A percentile compares a stretch with the other conserved stretches of the same genome.
Conservation (phyloP, 371 early-diverging fungal genomes). For the Apophysomyces elegans region DNA sequence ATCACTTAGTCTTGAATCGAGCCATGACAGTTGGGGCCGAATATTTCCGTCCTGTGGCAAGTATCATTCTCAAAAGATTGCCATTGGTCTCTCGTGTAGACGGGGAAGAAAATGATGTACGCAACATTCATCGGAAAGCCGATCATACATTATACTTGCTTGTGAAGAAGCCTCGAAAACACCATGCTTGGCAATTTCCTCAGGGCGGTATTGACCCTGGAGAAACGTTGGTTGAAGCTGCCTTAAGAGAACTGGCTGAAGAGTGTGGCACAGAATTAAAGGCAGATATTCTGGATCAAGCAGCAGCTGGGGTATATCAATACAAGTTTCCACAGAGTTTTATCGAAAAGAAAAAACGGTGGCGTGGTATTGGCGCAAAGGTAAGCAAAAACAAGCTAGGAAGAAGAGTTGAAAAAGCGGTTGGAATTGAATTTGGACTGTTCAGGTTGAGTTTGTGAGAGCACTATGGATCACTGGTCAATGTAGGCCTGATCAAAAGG, state of each 20-base stretch:
- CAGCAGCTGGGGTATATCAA: slow-evolving; percentile 70
- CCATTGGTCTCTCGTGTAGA: neutral
- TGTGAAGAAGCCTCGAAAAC: slow-evolving; percentile 64
- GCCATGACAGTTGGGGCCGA: neutral
- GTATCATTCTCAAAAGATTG: slow-evolving; percentile 20
- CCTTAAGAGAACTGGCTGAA: slow-evolving; percentile 69
- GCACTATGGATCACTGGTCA: slow-evolving; percentile 49
- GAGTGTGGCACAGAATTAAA: slow-evolving; percentile 77
- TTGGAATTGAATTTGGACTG: neutral
- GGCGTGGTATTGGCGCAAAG: slow-evolving; percentile 34
- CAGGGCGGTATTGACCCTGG: slow-evolving; percentile 65
- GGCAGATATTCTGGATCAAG: slow-evolving; percentile 73
- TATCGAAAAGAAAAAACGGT: slow-evolving; percentile 21
- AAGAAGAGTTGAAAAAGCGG: neutral
- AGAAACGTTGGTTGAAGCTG: slow-evolving; percentile 77
- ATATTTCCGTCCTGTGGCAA: slow-evolving; percentile 27
- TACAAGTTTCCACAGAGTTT: slow-evolving; percentile 52
- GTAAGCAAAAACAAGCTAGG: slow-evolving; percentile 21
- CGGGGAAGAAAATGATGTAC: slow-evolving; percentile 18
- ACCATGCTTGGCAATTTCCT: slow-evolving; percentile 81
- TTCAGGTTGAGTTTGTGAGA: slow-evolving; percentile 37
- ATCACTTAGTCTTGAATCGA: neutral
- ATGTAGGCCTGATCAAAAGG: slow-evolving; percentile 58
- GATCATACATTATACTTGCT: slow-evolving; percentile 66
- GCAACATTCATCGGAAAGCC: slow-evolving; percentile 22